phyloP scores from a whole-genome alignment of 805 yeast species.

The Nakazawaea peltata region DNA sequence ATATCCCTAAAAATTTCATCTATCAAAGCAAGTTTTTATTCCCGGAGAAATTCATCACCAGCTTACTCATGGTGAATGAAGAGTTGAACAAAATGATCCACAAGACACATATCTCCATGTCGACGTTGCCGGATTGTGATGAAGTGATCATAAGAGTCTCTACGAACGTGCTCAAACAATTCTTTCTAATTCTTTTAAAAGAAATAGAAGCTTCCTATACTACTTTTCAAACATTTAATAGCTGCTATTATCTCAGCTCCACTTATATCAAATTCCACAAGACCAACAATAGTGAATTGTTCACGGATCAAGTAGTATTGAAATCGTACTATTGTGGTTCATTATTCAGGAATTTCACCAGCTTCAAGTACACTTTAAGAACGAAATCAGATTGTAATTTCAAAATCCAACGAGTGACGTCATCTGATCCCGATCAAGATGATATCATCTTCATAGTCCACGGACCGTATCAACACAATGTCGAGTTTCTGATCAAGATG shows the following conservation, averaged over 20 bases:
- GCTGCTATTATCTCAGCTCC: not conserved
- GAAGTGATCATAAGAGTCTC: conserved; percentile 9
- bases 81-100: conserved; percentile 4
- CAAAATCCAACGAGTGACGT: conserved; percentile 6
- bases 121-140: conserved; percentile 9
- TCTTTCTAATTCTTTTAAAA: conserved; percentile 1
- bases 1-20: conserved; percentile 7
- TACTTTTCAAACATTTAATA: not conserved
- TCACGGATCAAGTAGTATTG: conserved; percentile 3
- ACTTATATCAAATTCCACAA: conserved; percentile 1
- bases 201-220: not conserved
- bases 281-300: conserved; percentile 2
- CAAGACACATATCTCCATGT: conserved; percentile 3
- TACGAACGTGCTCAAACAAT: conserved; percentile 3
- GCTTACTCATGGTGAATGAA: not conserved
- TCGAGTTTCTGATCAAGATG: conserved; percentile 10
- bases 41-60: conserved; percentile 4
- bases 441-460: conserved; percentile 7
- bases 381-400: conserved; percentile 10
- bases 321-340: conserved; percentile 8
- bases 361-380: conserved; percentile 8
- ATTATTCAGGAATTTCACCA: conserved; percentile 8
- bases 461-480: conserved; percentile 10
- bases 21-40: conserved; percentile 9
- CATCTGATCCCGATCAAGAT: conserved; percentile 8